These are phyloP conservation scores for Xylaria castorea DNA, from an alignment of 495 filamentous ascomycete genomes.

Conservation along the genomic window DNA sequence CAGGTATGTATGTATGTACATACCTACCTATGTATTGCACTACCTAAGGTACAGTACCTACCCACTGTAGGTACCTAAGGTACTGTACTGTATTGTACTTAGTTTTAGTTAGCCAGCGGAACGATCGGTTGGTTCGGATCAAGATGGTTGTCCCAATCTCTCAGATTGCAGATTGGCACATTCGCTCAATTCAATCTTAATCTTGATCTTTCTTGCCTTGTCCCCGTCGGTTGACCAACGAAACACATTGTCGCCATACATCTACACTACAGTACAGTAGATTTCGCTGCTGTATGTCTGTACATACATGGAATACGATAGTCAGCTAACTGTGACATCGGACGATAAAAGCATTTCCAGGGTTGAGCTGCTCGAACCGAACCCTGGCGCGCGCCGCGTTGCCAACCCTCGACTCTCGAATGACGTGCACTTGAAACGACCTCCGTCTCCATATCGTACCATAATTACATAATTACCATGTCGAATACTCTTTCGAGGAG, in stretches of 20 bases:
- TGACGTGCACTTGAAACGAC: conserved; percentile 15
- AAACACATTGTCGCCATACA: neutral
- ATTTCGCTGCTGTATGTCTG: neutral
- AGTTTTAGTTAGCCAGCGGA: conserved; percentile 17
- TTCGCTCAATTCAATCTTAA: neutral
- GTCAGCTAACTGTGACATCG: neutral
- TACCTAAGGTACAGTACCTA: too few relatives aligned
- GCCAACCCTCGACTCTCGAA: conserved; percentile 6
- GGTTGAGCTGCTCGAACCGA: conserved; percentile 18
- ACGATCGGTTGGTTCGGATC: neutral
- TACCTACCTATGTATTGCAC: too few relatives aligned
- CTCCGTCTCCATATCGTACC: conserved; percentile 11
- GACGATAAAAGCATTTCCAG: conserved; percentile 6
- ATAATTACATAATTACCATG: too few relatives aligned
- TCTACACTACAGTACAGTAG: too few relatives aligned
- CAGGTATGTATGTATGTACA: neutral
- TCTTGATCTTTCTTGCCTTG: neutral
- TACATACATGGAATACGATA: too few relatives aligned
- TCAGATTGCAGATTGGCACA: neutral
- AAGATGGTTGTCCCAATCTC: neutral
- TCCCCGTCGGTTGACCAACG: neutral
- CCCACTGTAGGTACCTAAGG: too few relatives aligned
- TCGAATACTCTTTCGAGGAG: neutral
- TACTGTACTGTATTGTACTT: too few relatives aligned
- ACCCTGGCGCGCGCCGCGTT: conserved; percentile 2